Evolutionary conservation across 176 grass and related monocot genomes (phyloP), one percentile per base, ranked within the genome.

Genomic region (Hsuehochloa calcarea): DNA sequence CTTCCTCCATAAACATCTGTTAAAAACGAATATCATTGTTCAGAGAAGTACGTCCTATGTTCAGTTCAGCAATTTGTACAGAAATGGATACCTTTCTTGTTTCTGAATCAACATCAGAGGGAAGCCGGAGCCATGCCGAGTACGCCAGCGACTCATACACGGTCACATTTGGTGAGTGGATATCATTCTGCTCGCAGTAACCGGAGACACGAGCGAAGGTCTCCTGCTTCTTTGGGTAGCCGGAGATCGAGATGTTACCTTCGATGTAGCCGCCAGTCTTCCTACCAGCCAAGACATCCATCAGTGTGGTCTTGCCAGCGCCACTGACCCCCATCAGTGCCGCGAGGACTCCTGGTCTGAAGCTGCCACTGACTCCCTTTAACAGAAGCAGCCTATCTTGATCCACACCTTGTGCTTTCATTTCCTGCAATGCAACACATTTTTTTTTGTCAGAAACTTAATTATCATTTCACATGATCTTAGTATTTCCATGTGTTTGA

Each of bases 161-260:
- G 0, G 91, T 93, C 29, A 93, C 77, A 63, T 93, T 84, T 65
- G 91, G 91, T 40, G 88, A 93, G 75, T 93, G 91, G 68, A 93
- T 93, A 74, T 93, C 91, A 72, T 93, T 90, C 76, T 93, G 91
- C 46, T 93, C 91, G 46, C 91, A 93, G 52, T 93, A 93, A 46
- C 88, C 91, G 2, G 91, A 93, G 51, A 93, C 55, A 17, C 91
- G 88, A 68, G 88, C 91, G 0, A 93, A 93, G 49, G 91, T 90
- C 45, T 93, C 85, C 68, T 93, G 91, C 35, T 93, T 93, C 81
- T 93, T 93, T 2, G 88, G 85, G 56, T 93, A 93, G 16, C 88
- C 91, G 0, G 91, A 93, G 38, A 93, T 93, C 22, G 84, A 77
- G 31, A 93, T 93, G 66, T 87, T 77, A 41, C 91, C 91, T 71